These are phyloP conservation scores for Castanea crenata DNA, from an alignment of 306 rosid genomes.

Conservation along the genomic window DNA sequence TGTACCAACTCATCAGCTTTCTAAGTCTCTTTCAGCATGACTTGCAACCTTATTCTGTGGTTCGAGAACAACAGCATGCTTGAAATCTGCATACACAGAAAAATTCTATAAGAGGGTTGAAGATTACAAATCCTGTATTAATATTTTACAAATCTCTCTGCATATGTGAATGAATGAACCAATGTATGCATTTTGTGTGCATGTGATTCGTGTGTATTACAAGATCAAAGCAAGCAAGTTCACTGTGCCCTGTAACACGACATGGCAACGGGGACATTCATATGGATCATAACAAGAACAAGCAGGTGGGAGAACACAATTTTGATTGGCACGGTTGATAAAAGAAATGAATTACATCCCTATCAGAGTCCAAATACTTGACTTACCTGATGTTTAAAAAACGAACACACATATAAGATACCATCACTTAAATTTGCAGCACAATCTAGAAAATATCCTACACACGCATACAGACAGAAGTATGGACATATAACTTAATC, in stretches of 20 bases:
- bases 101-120: neutral
- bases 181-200: neutral
- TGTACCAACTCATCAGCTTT: slow-evolving; percentile 49
- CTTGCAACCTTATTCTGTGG: slow-evolving; percentile 73
- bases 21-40: slow-evolving; percentile 57
- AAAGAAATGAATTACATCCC: neutral
- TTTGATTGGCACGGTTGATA: neutral
- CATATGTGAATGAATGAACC: neutral
- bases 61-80: slow-evolving; percentile 81
- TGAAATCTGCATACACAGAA: slow-evolving; percentile 60
- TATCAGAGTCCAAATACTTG: neutral
- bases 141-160: neutral
- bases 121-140: neutral
- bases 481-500: no score
- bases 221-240: no score
- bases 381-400: neutral
- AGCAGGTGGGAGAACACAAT: neutral
- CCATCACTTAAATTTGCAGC: neutral
- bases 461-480: no score
- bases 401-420: neutral
- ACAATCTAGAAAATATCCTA: no score
- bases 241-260: neutral
- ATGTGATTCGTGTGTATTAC: neutral
- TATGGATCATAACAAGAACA: neutral
- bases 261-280: neutral